These are phyloP conservation scores for Guyanaporus albipodus DNA, from an alignment of 768 basidiomycete genomes.

Conservation along the genomic window DNA sequence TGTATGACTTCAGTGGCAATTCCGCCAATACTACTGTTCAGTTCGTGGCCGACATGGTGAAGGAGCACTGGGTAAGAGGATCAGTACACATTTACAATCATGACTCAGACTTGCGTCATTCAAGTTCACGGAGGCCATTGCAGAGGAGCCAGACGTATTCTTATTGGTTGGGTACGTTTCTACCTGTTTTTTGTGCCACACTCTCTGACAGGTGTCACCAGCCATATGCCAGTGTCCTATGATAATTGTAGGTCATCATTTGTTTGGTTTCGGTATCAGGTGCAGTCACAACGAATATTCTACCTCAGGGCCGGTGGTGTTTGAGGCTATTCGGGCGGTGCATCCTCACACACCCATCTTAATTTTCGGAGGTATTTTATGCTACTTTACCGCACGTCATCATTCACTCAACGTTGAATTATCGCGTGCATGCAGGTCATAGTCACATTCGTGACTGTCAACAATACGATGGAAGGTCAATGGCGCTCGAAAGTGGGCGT, in stretches of 20 bases:
- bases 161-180: slow-evolving; percentile 58
- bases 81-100: background rate
- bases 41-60: slow-evolving; percentile 67
- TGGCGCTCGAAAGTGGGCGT: slow-evolving; percentile 70
- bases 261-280: background rate
- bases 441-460: slow-evolving; percentile 29
- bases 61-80: slow-evolving; percentile 66
- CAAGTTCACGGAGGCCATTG: slow-evolving; percentile 74
- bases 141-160: slow-evolving; percentile 81
- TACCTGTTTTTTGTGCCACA: background rate
- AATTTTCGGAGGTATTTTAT: slow-evolving; percentile 64
- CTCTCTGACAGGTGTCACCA: slow-evolving; percentile 23
- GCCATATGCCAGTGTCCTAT: slow-evolving; percentile 77
- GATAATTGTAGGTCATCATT: slow-evolving; percentile 53
- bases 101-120: background rate
- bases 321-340: slow-evolving; percentile 65
- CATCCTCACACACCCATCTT: slow-evolving; percentile 77
- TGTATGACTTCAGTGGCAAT: slow-evolving; percentile 75
- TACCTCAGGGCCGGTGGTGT: slow-evolving; percentile 61
- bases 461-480: slow-evolving; percentile 21
- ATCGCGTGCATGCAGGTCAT: slow-evolving; percentile 44
- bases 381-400: background rate
- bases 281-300: background rate
- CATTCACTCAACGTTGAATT: background rate
- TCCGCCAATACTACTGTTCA: slow-evolving; percentile 72